These are phyloP conservation scores for Xylariaceae sp. DNA, from an alignment of 2,329 filamentous ascomycete genomes.

Conservation along the genomic window DNA sequence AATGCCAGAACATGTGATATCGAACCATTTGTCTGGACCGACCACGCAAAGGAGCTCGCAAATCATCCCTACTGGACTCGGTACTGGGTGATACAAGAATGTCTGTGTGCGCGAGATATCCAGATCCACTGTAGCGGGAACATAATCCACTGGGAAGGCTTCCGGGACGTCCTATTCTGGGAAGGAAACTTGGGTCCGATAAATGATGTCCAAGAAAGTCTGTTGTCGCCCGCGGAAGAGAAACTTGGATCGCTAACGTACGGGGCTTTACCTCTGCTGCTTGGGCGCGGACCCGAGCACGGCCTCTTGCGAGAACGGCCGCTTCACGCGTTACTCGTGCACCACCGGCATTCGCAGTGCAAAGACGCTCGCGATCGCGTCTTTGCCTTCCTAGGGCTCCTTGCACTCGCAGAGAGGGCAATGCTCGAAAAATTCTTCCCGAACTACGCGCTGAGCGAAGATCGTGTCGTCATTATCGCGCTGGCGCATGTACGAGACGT, in stretches of 20 bases:
- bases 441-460: neutral
- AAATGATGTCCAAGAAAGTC: too few species aligned
- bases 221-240: neutral
- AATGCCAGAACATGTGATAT: neutral
- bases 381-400: neutral
- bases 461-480: neutral
- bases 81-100: slow-evolving; percentile 15
- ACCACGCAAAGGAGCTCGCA: neutral
- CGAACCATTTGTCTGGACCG: neutral
- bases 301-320: neutral
- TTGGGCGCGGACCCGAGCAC: neutral
- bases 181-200: neutral
- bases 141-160: neutral
- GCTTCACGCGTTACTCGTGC: neutral
- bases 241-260: too few species aligned
- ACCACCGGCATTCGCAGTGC: slow-evolving; percentile 1
- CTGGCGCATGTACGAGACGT: neutral
- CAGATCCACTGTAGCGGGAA: neutral
- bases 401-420: neutral
- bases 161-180: neutral
- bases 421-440: neutral
- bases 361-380: slow-evolving; percentile 12
- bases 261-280: neutral
- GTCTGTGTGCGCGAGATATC: neutral
- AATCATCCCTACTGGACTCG: slow-evolving; percentile 9